Base-by-base conservation (phyloP, 106 monocot species). In the Agapanthus africanus region DNA sequence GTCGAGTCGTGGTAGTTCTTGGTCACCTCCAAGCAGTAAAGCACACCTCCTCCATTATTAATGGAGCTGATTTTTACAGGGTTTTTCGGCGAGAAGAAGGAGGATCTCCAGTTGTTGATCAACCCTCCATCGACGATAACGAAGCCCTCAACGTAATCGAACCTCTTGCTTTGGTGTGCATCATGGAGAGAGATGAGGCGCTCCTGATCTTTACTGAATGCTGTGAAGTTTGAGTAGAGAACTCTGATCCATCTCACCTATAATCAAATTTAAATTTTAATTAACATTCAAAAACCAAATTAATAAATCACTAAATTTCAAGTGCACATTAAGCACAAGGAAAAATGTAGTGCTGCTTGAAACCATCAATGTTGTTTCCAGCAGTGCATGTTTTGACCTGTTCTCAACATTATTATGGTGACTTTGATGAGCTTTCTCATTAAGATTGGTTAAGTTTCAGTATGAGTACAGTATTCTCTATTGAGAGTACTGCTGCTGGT, bases 91-190 rank as follows among this genome's bases (percentile, higher is more conserved):
- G 91, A 91, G 84, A 91, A 95, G 71, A 89, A 89, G 37, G 91
- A 91, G 7, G 95, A 91, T 25, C 85, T 77, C 91, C 95, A 88
- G 79, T 84, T 91, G 73, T 84, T 88, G 72, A 88, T 74, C 6
- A 86, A 79, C 31, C 86, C 82, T 16, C 83, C 80, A 65, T 82
- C 83, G 13, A 83, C 76, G 64, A 88, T 78, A 42, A 95, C 88
- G 40, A 85, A 95, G 13, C 95, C 95, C 37, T 95, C 95, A 7
- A 95, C 73, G 63, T 95, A 95, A 70, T 95, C 85, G 69, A 95
- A 86, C 37, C 73, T 75, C 40, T 73, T 25, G 36, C 63, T 40
- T 13, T 44, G 26, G 23, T 44, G 44, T 19, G 46, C 66, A 8
- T 67, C 78, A 11, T 85, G 77, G 11, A 85, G 70, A 7, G 82